Evolutionary conservation across 441 rosid genomes (phyloP).

Genomic region (Euphorbia celastroides): DNA sequence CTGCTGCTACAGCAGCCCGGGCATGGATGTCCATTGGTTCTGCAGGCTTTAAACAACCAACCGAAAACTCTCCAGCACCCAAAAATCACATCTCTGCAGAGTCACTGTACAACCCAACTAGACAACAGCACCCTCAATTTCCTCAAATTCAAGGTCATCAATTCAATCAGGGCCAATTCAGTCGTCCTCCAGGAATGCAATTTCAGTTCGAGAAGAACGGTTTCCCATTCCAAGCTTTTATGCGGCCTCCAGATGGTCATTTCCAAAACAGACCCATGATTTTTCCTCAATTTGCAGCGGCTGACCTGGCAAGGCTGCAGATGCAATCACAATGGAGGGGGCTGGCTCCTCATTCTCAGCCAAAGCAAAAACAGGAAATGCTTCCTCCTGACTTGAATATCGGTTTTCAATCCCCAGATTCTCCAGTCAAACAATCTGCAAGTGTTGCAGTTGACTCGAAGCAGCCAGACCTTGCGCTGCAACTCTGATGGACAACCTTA

Average conservation of each 20-base stretch:
- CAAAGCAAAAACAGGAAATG: constrained; percentile 60
- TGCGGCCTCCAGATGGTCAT: constrained; percentile 49
- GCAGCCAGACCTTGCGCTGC: constrained; percentile 91
- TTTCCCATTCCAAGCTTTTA: constrained; percentile 52
- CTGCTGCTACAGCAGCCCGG: constrained; percentile 64
- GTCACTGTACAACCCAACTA: constrained; percentile 56
- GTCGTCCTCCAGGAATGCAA: constrained; percentile 43
- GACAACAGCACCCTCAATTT: constrained; percentile 49
- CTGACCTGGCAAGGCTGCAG: constrained; percentile 60
- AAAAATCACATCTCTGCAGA: constrained; percentile 61
- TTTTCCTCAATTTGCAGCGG: constrained; percentile 52
- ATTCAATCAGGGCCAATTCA: constrained; percentile 39
- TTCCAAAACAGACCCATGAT: constrained; percentile 44
- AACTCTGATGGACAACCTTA: constrained; percentile 35
- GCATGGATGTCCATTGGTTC: constrained; percentile 93
- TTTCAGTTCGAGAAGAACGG: constrained; percentile 42
- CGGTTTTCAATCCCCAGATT: constrained; percentile 80
- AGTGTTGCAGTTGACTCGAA: constrained; percentile 66
- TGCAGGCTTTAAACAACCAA: constrained; percentile 46
- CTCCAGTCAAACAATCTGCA: constrained; percentile 75
- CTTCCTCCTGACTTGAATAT: constrained; percentile 88
- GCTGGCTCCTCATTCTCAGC: constrained; percentile 44
- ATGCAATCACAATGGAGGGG: constrained; percentile 60
- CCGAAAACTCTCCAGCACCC: constrained; percentile 35
- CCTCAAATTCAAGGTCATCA: constrained; percentile 45